These are phyloP conservation scores for Trichoderma citrinoviride DNA, from an alignment of 2,329 filamentous ascomycete genomes.

Conservation along the genomic window DNA sequence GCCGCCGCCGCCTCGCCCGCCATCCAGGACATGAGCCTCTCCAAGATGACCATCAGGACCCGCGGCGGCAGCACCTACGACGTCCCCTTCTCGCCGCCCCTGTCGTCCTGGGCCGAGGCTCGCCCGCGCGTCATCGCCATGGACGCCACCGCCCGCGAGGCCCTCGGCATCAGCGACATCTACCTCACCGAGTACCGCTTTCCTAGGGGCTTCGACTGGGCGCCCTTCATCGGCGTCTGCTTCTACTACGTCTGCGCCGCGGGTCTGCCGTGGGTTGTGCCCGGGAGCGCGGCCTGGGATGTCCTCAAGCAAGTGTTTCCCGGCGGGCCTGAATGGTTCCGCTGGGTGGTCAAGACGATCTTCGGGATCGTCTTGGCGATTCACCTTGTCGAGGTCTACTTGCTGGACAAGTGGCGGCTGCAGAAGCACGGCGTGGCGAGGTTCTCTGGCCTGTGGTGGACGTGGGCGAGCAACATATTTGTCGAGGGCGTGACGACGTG, in stretches of 20 bases:
- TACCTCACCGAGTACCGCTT: slow-evolving; percentile 41
- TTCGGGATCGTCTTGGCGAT: slow-evolving; percentile 58
- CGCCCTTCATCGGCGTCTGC: slow-evolving; percentile 54
- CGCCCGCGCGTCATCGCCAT: slow-evolving; percentile 71
- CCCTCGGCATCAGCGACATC: slow-evolving; percentile 56
- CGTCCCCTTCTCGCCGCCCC: slow-evolving; percentile 67
- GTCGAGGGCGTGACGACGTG: slow-evolving; percentile 54
- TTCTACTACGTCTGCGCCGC: slow-evolving; percentile 55
- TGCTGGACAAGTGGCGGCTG: slow-evolving; percentile 50
- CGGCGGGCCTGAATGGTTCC: slow-evolving; percentile 56
- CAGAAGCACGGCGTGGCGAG: slow-evolving; percentile 47
- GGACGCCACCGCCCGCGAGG: slow-evolving; percentile 54
- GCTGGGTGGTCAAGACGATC: slow-evolving; percentile 57
- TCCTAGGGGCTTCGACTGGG: slow-evolving; percentile 46
- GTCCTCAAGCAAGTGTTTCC: slow-evolving; percentile 53
- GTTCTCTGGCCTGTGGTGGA: slow-evolving; percentile 50
- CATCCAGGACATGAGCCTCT: slow-evolving; percentile 64
- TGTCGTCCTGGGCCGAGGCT: slow-evolving; percentile 65
- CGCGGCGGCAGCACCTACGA: slow-evolving; percentile 42
- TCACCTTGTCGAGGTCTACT: slow-evolving; percentile 62
- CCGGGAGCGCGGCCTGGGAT: slow-evolving; percentile 50
- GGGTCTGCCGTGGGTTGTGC: slow-evolving; percentile 47
- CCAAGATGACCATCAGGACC: slow-evolving; percentile 59
- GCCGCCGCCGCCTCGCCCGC: slow-evolving; percentile 53
- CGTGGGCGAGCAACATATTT: slow-evolving; percentile 53